Percentiles rank a stretch among this genome's conserved stretches.
Evolutionary conservation across 2,329 filamentous ascomycete genomes (phyloP).

Genomic region (Aaosphaeria arxii): DNA sequence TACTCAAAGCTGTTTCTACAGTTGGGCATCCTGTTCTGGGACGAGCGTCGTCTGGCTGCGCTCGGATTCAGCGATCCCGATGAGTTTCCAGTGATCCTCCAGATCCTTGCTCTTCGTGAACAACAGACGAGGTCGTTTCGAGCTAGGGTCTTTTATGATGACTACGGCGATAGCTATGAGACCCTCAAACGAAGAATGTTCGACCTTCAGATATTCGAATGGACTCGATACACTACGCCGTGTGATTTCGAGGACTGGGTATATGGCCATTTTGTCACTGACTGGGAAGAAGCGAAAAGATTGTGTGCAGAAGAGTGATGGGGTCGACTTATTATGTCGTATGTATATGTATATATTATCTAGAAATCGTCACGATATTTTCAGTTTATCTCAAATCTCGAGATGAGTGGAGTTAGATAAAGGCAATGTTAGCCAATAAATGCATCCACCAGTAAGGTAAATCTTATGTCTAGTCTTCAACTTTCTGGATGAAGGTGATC

Average conservation of each 20-base stretch:
- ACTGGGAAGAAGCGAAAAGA: too few species aligned
- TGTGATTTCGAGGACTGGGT: neutral
- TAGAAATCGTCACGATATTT: too few species aligned
- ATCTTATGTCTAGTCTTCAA: too few species aligned
- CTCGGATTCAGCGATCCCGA: slow-evolving; percentile 2
- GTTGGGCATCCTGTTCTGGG: slow-evolving; percentile 11
- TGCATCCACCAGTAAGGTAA: too few species aligned
- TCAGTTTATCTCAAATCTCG: too few species aligned
- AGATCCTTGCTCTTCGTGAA: neutral
- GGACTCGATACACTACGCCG: neutral
- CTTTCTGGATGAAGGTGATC: too few species aligned
- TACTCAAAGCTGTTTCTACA: slow-evolving; percentile 1
- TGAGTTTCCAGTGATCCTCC: neutral
- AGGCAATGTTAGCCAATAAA: too few species aligned
- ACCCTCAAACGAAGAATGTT: neutral
- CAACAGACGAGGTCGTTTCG: neutral
- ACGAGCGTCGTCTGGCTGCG: slow-evolving; percentile 1
- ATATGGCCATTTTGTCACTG: too few species aligned
- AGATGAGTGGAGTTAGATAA: too few species aligned
- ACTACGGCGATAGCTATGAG: neutral
- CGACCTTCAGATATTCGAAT: neutral
- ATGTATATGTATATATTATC: too few species aligned
- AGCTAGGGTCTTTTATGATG: neutral
- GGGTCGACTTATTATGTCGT: too few species aligned
- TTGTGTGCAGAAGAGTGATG: too few species aligned